Base-by-base conservation (phyloP, 1,284 basidiomycete genomes). In the Fomitopsis betulina region DNA sequence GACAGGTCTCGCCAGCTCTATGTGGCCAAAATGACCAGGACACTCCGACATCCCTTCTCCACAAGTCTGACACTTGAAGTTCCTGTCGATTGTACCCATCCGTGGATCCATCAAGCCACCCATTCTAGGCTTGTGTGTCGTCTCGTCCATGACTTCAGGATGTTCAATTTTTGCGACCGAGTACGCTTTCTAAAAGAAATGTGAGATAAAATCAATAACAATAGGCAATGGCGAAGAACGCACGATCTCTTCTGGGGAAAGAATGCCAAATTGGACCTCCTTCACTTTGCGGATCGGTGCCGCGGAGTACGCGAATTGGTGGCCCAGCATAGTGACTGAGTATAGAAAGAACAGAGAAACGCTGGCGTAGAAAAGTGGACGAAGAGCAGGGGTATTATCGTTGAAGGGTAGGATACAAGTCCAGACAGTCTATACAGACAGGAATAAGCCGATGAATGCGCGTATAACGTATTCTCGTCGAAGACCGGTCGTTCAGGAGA, bases 11-110 rank as follows among this genome's bases (percentile, higher is more conserved):
- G 95, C 95, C 67, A 99, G 80, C 78, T 99, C 97, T 68, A 99
- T 96, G 75, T 99, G 95, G 59, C 96, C 96, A 77, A 99, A 99
- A 75, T 99, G 97, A 57, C 97, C 97, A 33, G 97, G 96, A 77
- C 95, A 96, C 72, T 96, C 94, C 33, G 93, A 89, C 94, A 96
- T 97, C 53, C 96, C 96, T 82, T 98, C 95, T 69, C 95, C 95
- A 76, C 97, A 99, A 27, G 97, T 99, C 79, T 98, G 95, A 73
- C 97, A 99, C 80, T 99, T 99, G 81, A 97, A 98, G 76, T 98
- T 98, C 64, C 97, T 86, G 79, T 99, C 96, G 73, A 98, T 98
- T 51, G 93, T 99, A 52, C 97, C 97, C 88, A 99, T 94, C 60
- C 94, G 87, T 55, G 96, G 94, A 78, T 99, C 97, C 86, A 97